Evolutionary conservation across 2,329 filamentous ascomycete species (phyloP), one percentile per base, ranked within the genome.

Genomic region (Botrytis squamosa): DNA sequence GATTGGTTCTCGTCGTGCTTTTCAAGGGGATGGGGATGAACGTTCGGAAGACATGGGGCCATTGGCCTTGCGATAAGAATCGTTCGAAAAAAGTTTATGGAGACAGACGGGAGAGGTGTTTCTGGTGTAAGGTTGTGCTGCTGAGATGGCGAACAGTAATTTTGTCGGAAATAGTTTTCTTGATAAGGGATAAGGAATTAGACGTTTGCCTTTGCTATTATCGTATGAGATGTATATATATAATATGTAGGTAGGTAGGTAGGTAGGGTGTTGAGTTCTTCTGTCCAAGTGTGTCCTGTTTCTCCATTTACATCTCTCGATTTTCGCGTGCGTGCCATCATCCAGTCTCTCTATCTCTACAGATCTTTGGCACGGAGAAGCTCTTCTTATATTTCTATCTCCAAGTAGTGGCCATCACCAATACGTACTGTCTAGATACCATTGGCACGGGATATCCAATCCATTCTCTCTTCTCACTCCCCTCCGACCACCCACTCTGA

Each of bases 101-200:
- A 38, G 59, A 38, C 36, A n/a, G 59, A 25, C 36, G 59, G 33
- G 59, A 14, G 33, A 25, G 22, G 20, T 18, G 14, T 25, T 62
- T 40, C 22, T 29, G 3, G 25, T n/a, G 22, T 3, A 29, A 29
- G 29, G 29, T 52, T 0, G 49, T 52, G 49, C 25, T 63, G 60
- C 22, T 42, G 22, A 42, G 25, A 42, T 29, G 60, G 42, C 36
- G 60, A 63, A 63, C 9, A n/a, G 36, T 63, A 29, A 42, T 42
- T 20, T n/a, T 29, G n/a, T 63, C 60, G 38, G 38, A 63, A 29
- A 46, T 36, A 18, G n/a, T 65, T 46, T 25, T 65, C 63, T 67
- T 52, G 64, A 67, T 67, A 67, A 67, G 64, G 33, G 64, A 38
- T 36, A n/a, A 52, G 14, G 44, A n/a, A 38, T 36, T 52, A 9